A percentile compares a stretch with the other conserved stretches of the same genome.
Evolutionary conservation across 108 stramenopile species (phyloP).

Genomic region (Chaetoceros tenuissimus): DNA sequence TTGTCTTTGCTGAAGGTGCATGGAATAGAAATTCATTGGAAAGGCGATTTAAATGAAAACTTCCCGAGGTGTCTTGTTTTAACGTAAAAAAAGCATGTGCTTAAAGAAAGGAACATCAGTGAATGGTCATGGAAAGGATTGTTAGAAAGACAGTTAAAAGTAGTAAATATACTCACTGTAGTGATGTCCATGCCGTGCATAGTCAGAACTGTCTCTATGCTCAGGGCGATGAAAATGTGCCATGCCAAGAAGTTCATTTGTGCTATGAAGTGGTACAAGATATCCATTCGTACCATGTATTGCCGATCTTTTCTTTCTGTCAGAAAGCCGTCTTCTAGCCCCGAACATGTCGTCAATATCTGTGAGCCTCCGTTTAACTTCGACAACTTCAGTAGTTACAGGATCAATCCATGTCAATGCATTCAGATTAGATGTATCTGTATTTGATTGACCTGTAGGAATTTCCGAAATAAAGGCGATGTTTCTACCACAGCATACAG

Average conservation of each 20-base stretch:
- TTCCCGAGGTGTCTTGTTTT: conserved; percentile 12
- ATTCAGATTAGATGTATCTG: conserved; percentile 22
- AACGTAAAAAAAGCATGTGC: conserved; percentile 39
- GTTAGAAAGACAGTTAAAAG: no score
- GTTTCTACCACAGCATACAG: conserved; percentile 79
- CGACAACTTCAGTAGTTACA: conserved; percentile 63
- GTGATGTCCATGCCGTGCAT: conserved; percentile 82
- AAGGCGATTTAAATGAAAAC: conserved; percentile 42
- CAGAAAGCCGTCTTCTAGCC: background rate
- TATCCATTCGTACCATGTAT: conserved; percentile 79
- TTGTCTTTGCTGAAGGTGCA: conserved; percentile 5
- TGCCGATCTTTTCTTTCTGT: conserved; percentile 15
- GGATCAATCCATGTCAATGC: conserved; percentile 84
- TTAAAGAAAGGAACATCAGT: conserved; percentile 28
- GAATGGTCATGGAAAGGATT: no score
- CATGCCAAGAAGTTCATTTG: conserved; percentile 65
- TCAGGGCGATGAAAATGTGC: conserved; percentile 82
- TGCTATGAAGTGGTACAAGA: conserved; percentile 51
- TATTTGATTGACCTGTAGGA: conserved; percentile 1
- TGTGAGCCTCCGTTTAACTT: background rate
- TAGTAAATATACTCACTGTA: conserved; percentile 44
- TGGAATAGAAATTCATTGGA: conserved; percentile 67
- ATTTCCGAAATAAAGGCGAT: conserved; percentile 66
- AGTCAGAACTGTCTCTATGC: conserved; percentile 46
- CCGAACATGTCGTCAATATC: background rate